Evolutionary conservation across 2,329 filamentous ascomycete species (phyloP).

Genomic region (Alternaria conjuncta): DNA sequence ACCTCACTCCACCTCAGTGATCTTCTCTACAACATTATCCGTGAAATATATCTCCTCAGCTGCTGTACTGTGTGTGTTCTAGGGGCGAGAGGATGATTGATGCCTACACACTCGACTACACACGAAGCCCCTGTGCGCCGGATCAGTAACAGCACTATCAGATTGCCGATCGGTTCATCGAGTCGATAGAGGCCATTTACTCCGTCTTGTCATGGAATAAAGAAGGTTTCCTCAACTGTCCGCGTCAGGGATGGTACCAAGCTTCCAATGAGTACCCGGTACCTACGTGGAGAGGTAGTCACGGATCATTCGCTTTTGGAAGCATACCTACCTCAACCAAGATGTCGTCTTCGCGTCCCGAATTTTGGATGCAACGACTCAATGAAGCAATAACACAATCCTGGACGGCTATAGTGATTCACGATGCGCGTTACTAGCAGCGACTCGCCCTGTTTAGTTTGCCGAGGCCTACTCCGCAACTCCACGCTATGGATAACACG

Average conservation of each 20-base stretch:
- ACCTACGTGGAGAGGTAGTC: background rate
- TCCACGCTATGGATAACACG: background rate
- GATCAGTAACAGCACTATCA: background rate
- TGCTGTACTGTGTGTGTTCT: background rate
- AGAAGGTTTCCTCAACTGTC: background rate
- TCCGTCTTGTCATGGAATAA: background rate
- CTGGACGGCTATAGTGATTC: background rate
- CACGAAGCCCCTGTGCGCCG: background rate
- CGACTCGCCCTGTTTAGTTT: background rate
- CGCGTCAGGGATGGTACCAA: background rate
- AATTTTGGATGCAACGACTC: too few species aligned
- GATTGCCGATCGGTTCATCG: background rate
- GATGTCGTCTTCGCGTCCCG: background rate
- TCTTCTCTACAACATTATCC: background rate
- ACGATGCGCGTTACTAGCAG: background rate
- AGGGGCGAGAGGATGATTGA: background rate
- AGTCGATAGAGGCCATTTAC: background rate
- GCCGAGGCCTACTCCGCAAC: background rate
- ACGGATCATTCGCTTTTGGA: background rate
- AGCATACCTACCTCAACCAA: background rate
- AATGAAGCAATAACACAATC: background rate
- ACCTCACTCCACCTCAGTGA: background rate
- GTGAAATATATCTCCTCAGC: background rate
- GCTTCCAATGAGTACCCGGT: background rate
- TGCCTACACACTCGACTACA: background rate